phyloP scores from a whole-genome alignment of 164 flowering plant genomes.

The Aristolochia fimbriata region DNA sequence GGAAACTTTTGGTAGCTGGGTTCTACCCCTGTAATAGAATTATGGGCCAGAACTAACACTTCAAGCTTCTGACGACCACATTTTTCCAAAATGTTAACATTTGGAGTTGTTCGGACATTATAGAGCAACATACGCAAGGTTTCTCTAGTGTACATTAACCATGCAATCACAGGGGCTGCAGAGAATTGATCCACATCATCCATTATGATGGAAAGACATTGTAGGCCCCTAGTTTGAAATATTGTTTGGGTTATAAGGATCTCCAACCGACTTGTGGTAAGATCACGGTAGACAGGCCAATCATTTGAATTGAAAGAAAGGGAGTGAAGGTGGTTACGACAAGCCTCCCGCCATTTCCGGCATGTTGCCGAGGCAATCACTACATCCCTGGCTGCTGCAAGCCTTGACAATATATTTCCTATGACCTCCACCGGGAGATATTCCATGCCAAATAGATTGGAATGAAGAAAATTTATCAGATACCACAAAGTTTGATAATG shows the following conservation, averaged over 20 bases:
- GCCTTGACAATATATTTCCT: constrained; percentile 74
- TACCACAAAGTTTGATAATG: not conserved
- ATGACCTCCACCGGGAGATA: constrained; percentile 81
- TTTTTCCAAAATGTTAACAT: constrained; percentile 69
- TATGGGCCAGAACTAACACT: constrained; percentile 48
- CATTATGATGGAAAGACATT: constrained; percentile 51
- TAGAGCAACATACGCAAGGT: constrained; percentile 49
- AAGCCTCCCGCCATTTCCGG: constrained; percentile 80
- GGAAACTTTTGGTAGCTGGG: constrained; percentile 81
- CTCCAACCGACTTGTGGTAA: constrained; percentile 47
- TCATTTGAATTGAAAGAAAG: constrained; percentile 67
- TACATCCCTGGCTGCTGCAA: constrained; percentile 84
- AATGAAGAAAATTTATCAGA: not conserved
- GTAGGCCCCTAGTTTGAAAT: constrained; percentile 69
- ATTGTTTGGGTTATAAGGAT: constrained; percentile 76
- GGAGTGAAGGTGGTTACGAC: constrained; percentile 57
- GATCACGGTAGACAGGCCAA: constrained; percentile 66
- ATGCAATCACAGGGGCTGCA: constrained; percentile 82
- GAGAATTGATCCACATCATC: constrained; percentile 82
- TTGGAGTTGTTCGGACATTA: constrained; percentile 67
- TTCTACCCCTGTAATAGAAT: constrained; percentile 69
- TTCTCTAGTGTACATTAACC: constrained; percentile 92
- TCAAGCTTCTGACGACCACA: constrained; percentile 79
- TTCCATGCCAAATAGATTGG: constrained; percentile 40
- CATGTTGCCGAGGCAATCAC: constrained; percentile 85